Evolutionary conservation across 768 basidiomycete species (phyloP), one percentile per base, ranked within the genome.

Genomic region (Amanita molliuscula): DNA sequence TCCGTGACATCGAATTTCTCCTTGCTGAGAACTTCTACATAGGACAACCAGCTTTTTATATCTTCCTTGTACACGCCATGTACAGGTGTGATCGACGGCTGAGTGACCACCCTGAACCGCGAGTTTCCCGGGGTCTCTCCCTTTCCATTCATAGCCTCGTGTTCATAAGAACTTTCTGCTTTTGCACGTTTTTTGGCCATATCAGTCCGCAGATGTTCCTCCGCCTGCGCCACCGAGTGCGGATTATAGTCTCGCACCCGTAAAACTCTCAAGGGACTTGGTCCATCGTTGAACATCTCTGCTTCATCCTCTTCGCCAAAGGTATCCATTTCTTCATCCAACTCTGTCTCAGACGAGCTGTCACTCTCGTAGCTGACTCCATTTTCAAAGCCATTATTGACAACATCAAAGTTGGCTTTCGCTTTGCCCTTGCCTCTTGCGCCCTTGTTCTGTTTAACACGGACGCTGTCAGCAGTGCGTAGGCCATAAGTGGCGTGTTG

Each of bases 401-500:
- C 9, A 33, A 20, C 23, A 16, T 47, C 20, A 26, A 9, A 23
- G 4, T 37, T 23, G n/a, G 20, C n/a, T 18, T 45, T 37, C 8
- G 35, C 21, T 47, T 47, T 25, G 3, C 34, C 10, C 25, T 47
- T 37, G n/a, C 25, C n/a, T 15, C 25, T 28, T 20, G 25, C 8
- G 52, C 20, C 25, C 50, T 28, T 47, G 16, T 48, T 52, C 47
- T 38, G 52, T 58, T 47, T 52, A 31, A 54, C 47, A 48, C 58
- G 56, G 8, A 76, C 61, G 53, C 68, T 72, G 53, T 77, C 78
- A 7, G 74, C 69, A 5, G 76, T 73, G 20, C 75, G 64, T 50
- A 73, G 61, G 5, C 77, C 78, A 55, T 74, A 74, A 25, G 76
- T 65, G 16, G 76, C 73, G 54, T 77, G 73, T 58, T 78, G 75